Conservation (phyloP, 257 asterid genomes). For the Scutellaria barbata region DNA sequence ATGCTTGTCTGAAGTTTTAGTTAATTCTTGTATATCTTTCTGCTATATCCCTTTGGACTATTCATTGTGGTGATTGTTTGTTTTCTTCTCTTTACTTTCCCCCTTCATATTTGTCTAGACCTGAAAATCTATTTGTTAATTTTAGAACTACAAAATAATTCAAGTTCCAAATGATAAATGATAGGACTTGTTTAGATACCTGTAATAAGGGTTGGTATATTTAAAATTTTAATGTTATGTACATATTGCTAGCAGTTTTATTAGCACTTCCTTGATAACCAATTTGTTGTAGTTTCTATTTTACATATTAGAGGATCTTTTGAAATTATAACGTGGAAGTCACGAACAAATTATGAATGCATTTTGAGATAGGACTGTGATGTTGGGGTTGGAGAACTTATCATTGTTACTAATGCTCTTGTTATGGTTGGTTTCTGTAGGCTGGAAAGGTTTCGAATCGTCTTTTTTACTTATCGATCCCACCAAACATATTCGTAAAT, state of each 20-base stretch:
- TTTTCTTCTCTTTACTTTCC: neutral
- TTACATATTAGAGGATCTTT: neutral
- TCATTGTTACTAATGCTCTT: neutral
- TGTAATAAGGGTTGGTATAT: neutral
- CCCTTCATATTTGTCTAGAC: neutral
- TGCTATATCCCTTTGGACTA: constrained; percentile 1
- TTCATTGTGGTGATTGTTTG: neutral
- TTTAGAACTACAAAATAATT: neutral
- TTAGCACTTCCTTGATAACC: constrained; percentile 15
- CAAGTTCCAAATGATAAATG: constrained; percentile 4
- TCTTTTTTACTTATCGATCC: constrained; percentile 91
- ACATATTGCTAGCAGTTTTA: neutral
- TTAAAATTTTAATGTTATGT: no score
- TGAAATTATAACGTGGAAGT: constrained; percentile 11
- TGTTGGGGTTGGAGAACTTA: neutral
- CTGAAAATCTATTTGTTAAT: neutral
- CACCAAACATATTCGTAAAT: constrained; percentile 86
- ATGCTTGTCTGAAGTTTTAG: constrained; percentile 14
- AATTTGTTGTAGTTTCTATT: constrained; percentile 9
- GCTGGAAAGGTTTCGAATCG: constrained; percentile 81
- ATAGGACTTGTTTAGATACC: neutral
- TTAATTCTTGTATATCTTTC: neutral
- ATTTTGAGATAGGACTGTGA: neutral
- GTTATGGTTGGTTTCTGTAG: constrained; percentile 46
- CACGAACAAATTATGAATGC: neutral